Base-by-base conservation (phyloP, 208 protist species). In the Wallacemonas sp. region DNA sequence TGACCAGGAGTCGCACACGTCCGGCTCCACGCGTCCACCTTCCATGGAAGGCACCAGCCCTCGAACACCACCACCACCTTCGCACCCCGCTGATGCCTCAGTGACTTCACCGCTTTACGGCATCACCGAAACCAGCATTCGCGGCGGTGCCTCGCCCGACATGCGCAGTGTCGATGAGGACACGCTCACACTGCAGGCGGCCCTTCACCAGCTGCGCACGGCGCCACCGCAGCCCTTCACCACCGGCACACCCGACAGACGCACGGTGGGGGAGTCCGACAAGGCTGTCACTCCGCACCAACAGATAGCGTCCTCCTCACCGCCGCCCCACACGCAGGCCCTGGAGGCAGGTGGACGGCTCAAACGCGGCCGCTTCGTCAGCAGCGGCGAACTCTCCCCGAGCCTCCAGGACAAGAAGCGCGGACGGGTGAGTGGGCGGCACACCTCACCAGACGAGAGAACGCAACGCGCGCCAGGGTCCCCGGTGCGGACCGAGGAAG, bases 151-250 rank as follows among this genome's bases (percentile, higher is more conserved):
- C 32, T 57, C 50, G 9, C 50, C 50, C 15, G 50, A 57, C 22
- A 26, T 57, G 29, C 50, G 50, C 50, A 57, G 50, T 27, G 50
- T 39, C 30, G 50, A 57, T 38, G 50, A 39, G 24, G 50, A 57
- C 2, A 57, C 24, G 50, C 6, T 39, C 10, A 3, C 30, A 5
- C 50, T 57, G 26, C 50, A 57, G 17, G 50, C 8, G 3, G 50
- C 50, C 9, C 50, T 57, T 2, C 50, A 57, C 24, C 50, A 57
- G 19, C 26, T 57, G n/a, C 50, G 50, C 30, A 38, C 29, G 15
- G 50, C 50, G 29, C 50, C 50, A n/a, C n/a, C n/a, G n/a, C n/a
- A n/a, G 50, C 50, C 27, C 6, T 32, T 26, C 30, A 6, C 5
- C 13, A 57, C 50, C 30, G 9, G 6, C 50, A 26, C 27, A 5